These are phyloP conservation scores for Torrubiellomyces zombiae DNA, from an alignment of 2,329 filamentous ascomycete species.

Conservation along the genomic window DNA sequence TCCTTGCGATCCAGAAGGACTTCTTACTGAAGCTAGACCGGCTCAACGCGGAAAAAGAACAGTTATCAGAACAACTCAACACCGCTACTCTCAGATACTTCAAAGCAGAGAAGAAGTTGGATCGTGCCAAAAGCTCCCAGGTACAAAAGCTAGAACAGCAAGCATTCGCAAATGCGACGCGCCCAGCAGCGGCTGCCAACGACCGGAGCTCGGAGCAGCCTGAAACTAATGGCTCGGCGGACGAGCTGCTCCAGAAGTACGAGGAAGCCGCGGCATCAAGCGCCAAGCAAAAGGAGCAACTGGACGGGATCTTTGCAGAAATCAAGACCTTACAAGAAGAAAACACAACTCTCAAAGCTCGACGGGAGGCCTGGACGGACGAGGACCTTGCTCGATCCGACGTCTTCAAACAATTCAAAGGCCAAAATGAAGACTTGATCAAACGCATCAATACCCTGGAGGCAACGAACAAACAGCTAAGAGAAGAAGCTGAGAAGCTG, in stretches of 20 bases:
- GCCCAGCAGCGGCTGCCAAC: constrained; percentile 18
- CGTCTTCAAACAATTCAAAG: constrained; percentile 81
- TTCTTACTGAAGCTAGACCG: constrained; percentile 62
- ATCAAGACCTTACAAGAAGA: constrained; percentile 62
- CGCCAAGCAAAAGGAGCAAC: constrained; percentile 74
- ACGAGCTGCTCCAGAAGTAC: constrained; percentile 58
- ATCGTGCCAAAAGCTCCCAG: constrained; percentile 73
- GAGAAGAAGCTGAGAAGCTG: constrained; percentile 70
- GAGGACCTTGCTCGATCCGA: constrained; percentile 90
- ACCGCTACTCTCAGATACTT: constrained; percentile 81
- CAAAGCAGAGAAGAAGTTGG: constrained; percentile 87
- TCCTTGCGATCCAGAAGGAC: constrained; percentile 71
- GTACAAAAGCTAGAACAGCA: constrained; percentile 87
- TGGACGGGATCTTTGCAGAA: constrained; percentile 63
- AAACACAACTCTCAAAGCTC: constrained; percentile 53
- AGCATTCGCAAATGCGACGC: constrained; percentile 54
- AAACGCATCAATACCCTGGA: constrained; percentile 85
- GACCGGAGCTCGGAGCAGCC: constrained; percentile 33
- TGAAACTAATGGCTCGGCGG: constrained; percentile 36
- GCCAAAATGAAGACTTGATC: constrained; percentile 82
- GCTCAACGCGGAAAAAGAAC: constrained; percentile 62
- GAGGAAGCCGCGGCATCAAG: constrained; percentile 63
- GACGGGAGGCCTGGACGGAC: constrained; percentile 60
- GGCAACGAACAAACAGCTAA: constrained; percentile 68
- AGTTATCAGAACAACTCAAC: constrained; percentile 73